phyloP scores from a whole-genome alignment of 495 filamentous ascomycete genomes.

The Sporormia fimetaria region DNA sequence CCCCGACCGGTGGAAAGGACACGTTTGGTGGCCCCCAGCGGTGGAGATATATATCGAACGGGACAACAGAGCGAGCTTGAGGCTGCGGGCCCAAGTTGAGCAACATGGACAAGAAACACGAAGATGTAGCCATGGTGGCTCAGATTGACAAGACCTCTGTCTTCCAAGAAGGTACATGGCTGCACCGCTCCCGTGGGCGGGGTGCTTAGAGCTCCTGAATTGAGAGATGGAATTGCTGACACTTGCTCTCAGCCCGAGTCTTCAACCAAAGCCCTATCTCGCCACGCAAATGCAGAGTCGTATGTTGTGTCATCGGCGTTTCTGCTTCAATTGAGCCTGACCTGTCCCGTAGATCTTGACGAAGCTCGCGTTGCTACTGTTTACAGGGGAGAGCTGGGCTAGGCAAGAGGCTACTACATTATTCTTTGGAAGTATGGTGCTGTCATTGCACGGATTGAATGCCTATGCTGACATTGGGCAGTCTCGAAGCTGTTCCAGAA shows the following conservation, averaged over 20 bases:
- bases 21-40: constrained; percentile 13
- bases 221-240: constrained; percentile 10
- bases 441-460: not conserved
- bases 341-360: constrained; percentile 43
- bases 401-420: constrained; percentile 94
- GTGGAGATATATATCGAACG: constrained; percentile 1
- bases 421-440: constrained; percentile 67
- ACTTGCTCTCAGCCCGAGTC: constrained; percentile 57
- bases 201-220: not conserved
- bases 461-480: constrained; percentile 3
- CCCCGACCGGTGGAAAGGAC: constrained; percentile 6
- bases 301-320: constrained; percentile 4
- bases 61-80: constrained; percentile 6
- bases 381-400: constrained; percentile 94
- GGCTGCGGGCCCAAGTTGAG: not conserved
- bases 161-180: constrained; percentile 92
- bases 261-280: constrained; percentile 96
- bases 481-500: constrained; percentile 99
- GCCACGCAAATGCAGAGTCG: constrained; percentile 24
- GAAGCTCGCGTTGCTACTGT: constrained; percentile 92
- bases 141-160: constrained; percentile 85
- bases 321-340: not conserved
- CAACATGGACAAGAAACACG: constrained; percentile 24
- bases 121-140: constrained; percentile 19
- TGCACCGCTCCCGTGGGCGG: too few species aligned